Base-by-base conservation (phyloP, 176 grass and related monocot genomes). In the Aegilops bicornis region DNA sequence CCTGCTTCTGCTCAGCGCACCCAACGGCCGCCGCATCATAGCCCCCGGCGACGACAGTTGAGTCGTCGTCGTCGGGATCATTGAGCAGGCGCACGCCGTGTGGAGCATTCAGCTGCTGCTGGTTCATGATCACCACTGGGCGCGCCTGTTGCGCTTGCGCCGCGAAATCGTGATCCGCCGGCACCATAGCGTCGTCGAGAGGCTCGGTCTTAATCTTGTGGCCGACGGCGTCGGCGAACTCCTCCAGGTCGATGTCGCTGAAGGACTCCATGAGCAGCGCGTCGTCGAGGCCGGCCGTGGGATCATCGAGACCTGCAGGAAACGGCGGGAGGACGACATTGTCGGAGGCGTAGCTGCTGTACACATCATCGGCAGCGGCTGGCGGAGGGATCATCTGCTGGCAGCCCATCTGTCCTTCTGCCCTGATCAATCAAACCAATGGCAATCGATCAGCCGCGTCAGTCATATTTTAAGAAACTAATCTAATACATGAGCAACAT, bases 201-300 rank as follows among this genome's bases (percentile, higher is more conserved):
- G 54, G 42, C 9, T 31, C 40, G 4, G 10, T 2, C 59, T 66
- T 84, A 1, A 19, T 17, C 16, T 84, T 58, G 32, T 59, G 54
- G 19, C 17, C 76, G 62, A 29, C 30, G 45, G 22, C 22, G 12
- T 54, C 37, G 36, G 8, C 68, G 76, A 91, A 91, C 0, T 48
- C 89, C 8, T 75, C 85, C 3, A 91, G 68, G 24, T 91, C 81
- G 17, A 91, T 84, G 60, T 91, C 89, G 76, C 60, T 61, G 15
- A 91, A 69, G 23, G 89, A 35, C 27, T 30, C 59, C 75, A 33
- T 32, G 20, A 84, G 75, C 8, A 83, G 43, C 32, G 62, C 47
- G 29, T 90, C 83, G 45, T 87, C 80, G 6, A 79, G 80, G 24
- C 58, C 33, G 10, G 24, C 33, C 4, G 56, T 82, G 2, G 23